Base-by-base conservation (phyloP, 2,329 filamentous ascomycete genomes). In the Beauveria sp. region DNA sequence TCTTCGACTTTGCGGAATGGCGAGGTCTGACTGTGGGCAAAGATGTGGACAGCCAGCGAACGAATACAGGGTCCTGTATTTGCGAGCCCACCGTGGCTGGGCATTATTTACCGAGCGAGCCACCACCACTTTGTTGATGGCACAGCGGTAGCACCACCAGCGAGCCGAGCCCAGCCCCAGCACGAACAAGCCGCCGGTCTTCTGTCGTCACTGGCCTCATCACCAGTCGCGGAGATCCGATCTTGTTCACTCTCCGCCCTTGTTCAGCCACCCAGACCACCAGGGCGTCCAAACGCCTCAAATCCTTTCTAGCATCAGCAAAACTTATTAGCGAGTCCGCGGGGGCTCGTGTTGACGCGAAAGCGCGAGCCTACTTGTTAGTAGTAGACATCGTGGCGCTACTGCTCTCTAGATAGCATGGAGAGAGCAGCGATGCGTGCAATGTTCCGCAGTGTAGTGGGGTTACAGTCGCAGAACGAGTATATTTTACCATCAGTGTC, bases 191-290 rank as follows among this genome's bases (percentile, higher is more conserved):
- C 34, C 34, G 34, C 12, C 12, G 46, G 14, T 28, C 24, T n/a
- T 52, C 57, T 60, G 49, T 60, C 49, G 57, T 60, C 57, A 60
- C 49, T 60, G 38, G n/a, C 60, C 28, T 28, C 40, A 34, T 28
- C 40, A 34, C 28, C 60, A 61, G 60, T 51, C 59, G 51, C 52
- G 52, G 60, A 61, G 60, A 61, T 61, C 60, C 52, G 52, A 61
- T 61, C 60, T 61, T 52, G 60, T 46, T 34, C 46, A 26, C 34
- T 14, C 3, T n/a, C 24, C 16, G 40, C 8, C 50, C 43, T 38
- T 42, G 26, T 24, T 43, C 59, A 55, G 59, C 51, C 57, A 60
- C 57, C 48, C 10, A 38, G 7, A 18, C 10, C 34, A 50, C 24
- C 24, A 53, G 4, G 20, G 18, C n/a, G 31, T 16, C 50, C 50